Evolutionary conservation across 176 grass and related monocot species (phyloP).

Genomic region (Oryza longistaminata): DNA sequence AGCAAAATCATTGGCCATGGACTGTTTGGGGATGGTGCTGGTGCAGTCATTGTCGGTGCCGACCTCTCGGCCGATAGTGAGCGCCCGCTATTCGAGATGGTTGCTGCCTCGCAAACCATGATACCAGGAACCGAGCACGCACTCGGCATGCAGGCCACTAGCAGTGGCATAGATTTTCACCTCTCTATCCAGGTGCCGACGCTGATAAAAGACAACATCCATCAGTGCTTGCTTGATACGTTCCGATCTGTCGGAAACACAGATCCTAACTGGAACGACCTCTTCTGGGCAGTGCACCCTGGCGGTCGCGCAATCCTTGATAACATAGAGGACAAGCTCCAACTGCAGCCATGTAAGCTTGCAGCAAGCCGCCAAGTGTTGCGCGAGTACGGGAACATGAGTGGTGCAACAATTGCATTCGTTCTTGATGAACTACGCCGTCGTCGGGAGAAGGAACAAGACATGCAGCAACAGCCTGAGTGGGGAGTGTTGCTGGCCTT

Average conservation of each 20-base stretch:
- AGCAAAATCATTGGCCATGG: conserved; percentile 47
- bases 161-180: conserved; percentile 29
- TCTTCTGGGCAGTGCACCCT: conserved; percentile 61
- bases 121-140: conserved; percentile 37
- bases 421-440: conserved; percentile 53
- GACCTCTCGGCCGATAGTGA: conserved; percentile 4
- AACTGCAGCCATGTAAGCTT: conserved; percentile 43
- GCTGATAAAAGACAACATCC: conserved; percentile 42
- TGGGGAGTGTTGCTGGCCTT: conserved; percentile 60
- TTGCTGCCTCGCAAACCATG: conserved; percentile 40
- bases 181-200: conserved; percentile 45
- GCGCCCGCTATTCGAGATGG: conserved; percentile 47
- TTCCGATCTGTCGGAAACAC: neutral
- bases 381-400: conserved; percentile 44
- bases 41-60: neutral
- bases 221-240: conserved; percentile 40
- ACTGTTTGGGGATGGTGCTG: conserved; percentile 49
- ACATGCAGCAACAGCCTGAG: conserved; percentile 25
- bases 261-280: conserved; percentile 38
- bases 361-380: conserved; percentile 35
- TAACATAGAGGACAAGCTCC: conserved; percentile 41
- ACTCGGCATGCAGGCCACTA: conserved; percentile 41
- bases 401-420: neutral
- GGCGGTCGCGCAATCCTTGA: conserved; percentile 34
- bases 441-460: conserved; percentile 28